These are phyloP conservation scores for Alternaria infectoria DNA, from an alignment of 2,329 filamentous ascomycete species.

Conservation along the genomic window DNA sequence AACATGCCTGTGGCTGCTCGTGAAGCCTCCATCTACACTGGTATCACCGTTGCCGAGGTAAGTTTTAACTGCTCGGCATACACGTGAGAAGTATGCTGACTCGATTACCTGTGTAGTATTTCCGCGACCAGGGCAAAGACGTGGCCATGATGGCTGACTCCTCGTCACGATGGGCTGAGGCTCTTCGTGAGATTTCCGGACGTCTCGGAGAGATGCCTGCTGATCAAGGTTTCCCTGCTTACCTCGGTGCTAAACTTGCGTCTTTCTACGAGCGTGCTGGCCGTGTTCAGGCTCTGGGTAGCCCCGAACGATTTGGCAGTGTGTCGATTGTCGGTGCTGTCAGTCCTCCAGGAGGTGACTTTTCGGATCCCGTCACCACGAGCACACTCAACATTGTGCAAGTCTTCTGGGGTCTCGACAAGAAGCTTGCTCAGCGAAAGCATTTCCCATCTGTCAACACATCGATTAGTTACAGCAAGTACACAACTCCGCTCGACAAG, in stretches of 20 bases:
- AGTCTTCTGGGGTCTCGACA: conserved; percentile 99
- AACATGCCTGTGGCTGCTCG: conserved; percentile 99
- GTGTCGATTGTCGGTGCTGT: conserved; percentile 98
- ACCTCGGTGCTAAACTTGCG: conserved; percentile 93
- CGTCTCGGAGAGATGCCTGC: conserved; percentile 99
- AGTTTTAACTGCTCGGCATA: background rate
- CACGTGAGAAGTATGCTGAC: background rate
- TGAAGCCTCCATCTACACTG: conserved; percentile 97
- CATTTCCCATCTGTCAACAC: conserved; percentile 99
- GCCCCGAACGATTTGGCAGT: conserved; percentile 85
- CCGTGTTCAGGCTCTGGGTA: conserved; percentile 82
- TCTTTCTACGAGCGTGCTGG: conserved; percentile 99
- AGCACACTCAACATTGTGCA: conserved; percentile 96
- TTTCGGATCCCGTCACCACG: conserved; percentile 95
- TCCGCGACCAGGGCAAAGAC: conserved; percentile 94
- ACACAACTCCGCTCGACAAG: conserved; percentile 84
- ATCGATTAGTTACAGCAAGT: conserved; percentile 93
- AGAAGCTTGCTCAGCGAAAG: conserved; percentile 98
- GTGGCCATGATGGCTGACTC: conserved; percentile 99
- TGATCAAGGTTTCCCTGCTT: conserved; percentile 98
- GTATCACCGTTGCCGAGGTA: background rate
- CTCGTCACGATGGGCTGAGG: conserved; percentile 96
- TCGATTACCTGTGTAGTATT: conserved; percentile 63
- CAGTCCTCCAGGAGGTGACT: conserved; percentile 97
- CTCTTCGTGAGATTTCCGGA: conserved; percentile 96